These are phyloP conservation scores for Ramaria sp. DNA, from an alignment of 768 basidiomycete genomes.

Conservation along the genomic window DNA sequence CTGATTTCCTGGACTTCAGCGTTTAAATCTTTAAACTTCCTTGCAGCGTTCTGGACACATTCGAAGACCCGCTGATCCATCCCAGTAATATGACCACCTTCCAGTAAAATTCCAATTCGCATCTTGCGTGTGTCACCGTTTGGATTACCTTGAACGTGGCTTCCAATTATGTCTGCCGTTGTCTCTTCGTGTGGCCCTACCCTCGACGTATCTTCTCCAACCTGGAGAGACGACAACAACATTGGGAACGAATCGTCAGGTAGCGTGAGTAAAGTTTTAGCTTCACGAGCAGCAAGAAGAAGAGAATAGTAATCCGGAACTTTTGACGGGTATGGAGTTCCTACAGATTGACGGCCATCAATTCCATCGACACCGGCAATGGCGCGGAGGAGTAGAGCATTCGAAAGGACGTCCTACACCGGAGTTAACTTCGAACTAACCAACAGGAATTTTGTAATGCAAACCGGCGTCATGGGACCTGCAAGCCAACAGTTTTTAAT, in stretches of 20 bases:
- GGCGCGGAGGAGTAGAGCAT: conserved; percentile 30
- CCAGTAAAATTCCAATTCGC: conserved; percentile 31
- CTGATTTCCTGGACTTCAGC: conserved; percentile 31
- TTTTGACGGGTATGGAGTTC: conserved; percentile 23
- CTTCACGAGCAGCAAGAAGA: conserved; percentile 14
- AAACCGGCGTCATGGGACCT: conserved; percentile 4
- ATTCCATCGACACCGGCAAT: conserved; percentile 35
- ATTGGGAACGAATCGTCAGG: not conserved
- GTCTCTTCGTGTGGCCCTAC: too few species aligned
- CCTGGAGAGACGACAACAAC: not conserved
- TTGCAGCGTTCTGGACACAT: conserved; percentile 24
- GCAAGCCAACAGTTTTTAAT: not conserved
- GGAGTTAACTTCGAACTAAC: not conserved
- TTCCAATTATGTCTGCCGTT: not conserved
- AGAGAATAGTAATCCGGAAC: conserved; percentile 23
- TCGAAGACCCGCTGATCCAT: conserved; percentile 26
- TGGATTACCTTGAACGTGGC: not conserved
- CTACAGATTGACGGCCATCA: conserved; percentile 29
- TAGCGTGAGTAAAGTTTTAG: not conserved
- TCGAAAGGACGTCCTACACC: conserved; percentile 22
- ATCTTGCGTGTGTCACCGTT: conserved; percentile 22
- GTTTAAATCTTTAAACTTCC: conserved; percentile 26
- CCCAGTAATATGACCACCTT: conserved; percentile 24
- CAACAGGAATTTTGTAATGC: not conserved
- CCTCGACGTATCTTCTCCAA: not conserved